Percentiles rank a stretch among this genome's conserved stretches.
These are phyloP conservation scores for Penicillium sp. DNA, from an alignment of 2,329 filamentous ascomycete species.

Conservation along the genomic window DNA sequence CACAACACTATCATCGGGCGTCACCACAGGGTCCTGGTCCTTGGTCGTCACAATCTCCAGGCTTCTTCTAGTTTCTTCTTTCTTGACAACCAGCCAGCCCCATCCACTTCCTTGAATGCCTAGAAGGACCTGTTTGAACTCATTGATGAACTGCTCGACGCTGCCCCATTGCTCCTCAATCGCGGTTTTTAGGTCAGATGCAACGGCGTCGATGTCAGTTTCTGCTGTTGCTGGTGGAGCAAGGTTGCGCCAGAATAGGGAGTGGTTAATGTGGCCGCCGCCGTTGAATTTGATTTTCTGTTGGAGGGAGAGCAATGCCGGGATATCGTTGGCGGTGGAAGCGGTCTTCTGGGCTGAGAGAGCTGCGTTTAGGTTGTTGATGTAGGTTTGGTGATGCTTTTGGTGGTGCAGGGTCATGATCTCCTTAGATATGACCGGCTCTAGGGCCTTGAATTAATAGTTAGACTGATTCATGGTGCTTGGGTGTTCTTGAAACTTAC, in stretches of 20 bases:
- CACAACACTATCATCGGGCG: conserved; percentile 54
- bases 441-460: conserved; percentile 58
- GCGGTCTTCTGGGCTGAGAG: conserved; percentile 61
- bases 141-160: conserved; percentile 60
- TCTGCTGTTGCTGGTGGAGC: conserved; percentile 57
- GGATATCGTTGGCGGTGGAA: conserved; percentile 55
- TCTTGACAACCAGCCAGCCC: conserved; percentile 76
- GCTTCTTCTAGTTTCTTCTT: conserved; percentile 40
- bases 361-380: conserved; percentile 80
- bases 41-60: conserved; percentile 76
- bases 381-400: conserved; percentile 91
- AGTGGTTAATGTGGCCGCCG: conserved; percentile 90
- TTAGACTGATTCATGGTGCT: neutral
- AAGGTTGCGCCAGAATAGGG: conserved; percentile 86
- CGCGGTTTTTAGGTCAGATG: conserved; percentile 56
- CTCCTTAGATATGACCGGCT: conserved; percentile 72
- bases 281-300: conserved; percentile 79
- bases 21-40: conserved; percentile 79
- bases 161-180: conserved; percentile 67
- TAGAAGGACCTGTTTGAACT: conserved; percentile 63
- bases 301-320: conserved; percentile 64
- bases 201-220: conserved; percentile 53
- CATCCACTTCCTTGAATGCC: conserved; percentile 80
- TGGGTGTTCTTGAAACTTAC: conserved; percentile 56
- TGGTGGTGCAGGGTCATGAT: conserved; percentile 95